Evolutionary conservation across 2,329 filamentous ascomycete species (phyloP), one percentile per base, ranked within the genome.

Genomic region (Pseudovirgaria hyperparasitica): DNA sequence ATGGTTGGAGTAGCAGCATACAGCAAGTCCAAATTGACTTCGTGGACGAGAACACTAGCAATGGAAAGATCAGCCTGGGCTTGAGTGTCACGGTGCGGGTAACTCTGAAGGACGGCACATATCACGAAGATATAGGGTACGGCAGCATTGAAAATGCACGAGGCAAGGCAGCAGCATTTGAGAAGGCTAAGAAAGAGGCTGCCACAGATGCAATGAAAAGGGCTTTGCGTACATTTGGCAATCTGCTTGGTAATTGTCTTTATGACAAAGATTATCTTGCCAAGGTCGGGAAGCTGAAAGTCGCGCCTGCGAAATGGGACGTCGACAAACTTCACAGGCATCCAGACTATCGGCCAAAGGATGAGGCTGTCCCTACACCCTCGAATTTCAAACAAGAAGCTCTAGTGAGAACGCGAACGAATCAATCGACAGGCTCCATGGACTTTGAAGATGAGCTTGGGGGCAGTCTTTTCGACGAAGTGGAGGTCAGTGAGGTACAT

Each of bases 121-220:
- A 75, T 49, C 90, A 96, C 50, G 90, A 98, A 67, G 90, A 98
- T 48, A 79, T 96, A 35, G 90, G 90, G 16, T 98, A 98, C 46
- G 90, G 90, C 6, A 82, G 90, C 40, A 92, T 92, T 41, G 87
- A 96, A 54, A 98, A 98, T 46, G 84, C 78, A 53, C 92, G 87
- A 56, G 81, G 82, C 30, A 98, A 98, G 58, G 87, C 86, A 3
- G 79, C 82, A 27, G 90, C 87, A 0, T 98, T 96, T 45, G 90
- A 98, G 52, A 98, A 98, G 57, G 86, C 90, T 1, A 98, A 96
- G 62, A 98, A 98, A 53, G 86, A 96, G 60, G 92, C 84, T 6
- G 92, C 85, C 3, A 96, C 92, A 7, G 90, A 98, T 57, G 90
- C 76, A 2, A 51, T 98, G 48, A 98, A 98, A 57, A 70, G 90